phyloP scores from a whole-genome alignment of 345 rosid genomes.

The Theobroma cacao region DNA sequence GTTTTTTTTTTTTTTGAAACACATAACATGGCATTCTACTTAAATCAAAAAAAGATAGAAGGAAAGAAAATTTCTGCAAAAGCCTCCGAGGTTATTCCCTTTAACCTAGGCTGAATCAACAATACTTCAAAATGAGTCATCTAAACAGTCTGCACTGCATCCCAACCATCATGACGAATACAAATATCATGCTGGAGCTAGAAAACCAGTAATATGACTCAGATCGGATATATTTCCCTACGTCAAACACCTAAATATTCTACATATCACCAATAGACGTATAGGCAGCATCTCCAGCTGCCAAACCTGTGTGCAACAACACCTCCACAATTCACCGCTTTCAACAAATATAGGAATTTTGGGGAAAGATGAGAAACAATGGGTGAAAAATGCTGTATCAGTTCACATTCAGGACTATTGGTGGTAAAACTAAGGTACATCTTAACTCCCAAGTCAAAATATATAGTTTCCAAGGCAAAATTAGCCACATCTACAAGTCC shows the following conservation, averaged over 20 bases:
- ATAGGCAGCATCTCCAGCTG: conserved; percentile 18
- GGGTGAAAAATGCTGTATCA: conserved; percentile 24
- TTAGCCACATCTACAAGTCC: conserved; percentile 52
- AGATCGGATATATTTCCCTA: conserved; percentile 25
- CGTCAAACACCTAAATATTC: conserved; percentile 48
- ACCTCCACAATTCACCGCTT: conserved; percentile 19
- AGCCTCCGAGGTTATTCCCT: conserved; percentile 16
- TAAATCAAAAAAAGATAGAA: neutral
- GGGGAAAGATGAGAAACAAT: conserved; percentile 19
- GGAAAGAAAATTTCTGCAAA: conserved; percentile 33
- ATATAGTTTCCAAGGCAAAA: conserved; percentile 24
- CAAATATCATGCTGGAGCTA: conserved; percentile 26
- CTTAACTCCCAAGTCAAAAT: conserved; percentile 20
- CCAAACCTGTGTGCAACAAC: conserved; percentile 18
- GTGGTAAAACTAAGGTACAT: conserved; percentile 14
- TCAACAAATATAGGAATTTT: conserved; percentile 14
- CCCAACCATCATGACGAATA: conserved; percentile 29
- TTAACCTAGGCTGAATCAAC: conserved; percentile 23
- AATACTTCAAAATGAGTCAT: conserved; percentile 34
- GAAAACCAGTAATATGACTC: conserved; percentile 30
- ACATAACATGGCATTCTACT: conserved; percentile 5
- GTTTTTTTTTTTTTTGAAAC: too few species aligned
- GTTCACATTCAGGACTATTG: conserved; percentile 22
- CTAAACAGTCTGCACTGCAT: conserved; percentile 24
- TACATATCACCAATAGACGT: conserved; percentile 34